These are phyloP conservation scores for Lyophyllum decastes DNA, from an alignment of 768 basidiomycete species.

Conservation along the genomic window DNA sequence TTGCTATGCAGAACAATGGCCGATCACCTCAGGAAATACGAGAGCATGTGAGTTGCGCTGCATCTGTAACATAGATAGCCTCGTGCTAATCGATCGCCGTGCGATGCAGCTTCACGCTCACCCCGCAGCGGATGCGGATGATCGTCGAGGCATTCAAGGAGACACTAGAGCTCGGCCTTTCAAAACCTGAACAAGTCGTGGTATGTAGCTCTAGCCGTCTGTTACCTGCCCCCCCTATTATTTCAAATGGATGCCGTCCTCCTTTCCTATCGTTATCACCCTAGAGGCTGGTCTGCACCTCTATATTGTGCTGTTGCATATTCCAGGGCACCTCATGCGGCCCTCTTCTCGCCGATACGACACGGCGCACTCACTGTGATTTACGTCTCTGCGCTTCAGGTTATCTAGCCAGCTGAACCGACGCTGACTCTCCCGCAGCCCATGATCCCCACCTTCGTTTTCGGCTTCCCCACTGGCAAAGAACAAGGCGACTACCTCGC, in stretches of 20 bases:
- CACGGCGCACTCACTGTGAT: background rate
- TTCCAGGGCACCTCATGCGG: background rate
- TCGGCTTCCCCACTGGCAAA: constrained; percentile 90
- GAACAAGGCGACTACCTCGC: constrained; percentile 92
- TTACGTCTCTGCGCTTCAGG: background rate
- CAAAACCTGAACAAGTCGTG: constrained; percentile 82
- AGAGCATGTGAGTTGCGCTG: constrained; percentile 65
- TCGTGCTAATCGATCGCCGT: constrained; percentile 5
- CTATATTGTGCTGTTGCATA: background rate
- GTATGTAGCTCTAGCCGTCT: constrained; percentile 49
- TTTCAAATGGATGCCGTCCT: background rate
- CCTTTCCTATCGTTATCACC: background rate
- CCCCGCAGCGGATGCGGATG: constrained; percentile 92
- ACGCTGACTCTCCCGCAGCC: constrained; percentile 48
- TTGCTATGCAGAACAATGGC: constrained; percentile 74
- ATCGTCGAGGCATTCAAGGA: constrained; percentile 97
- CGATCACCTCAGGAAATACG: constrained; percentile 90
- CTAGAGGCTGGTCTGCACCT: background rate
- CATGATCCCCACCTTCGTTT: constrained; percentile 97
- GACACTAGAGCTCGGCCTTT: constrained; percentile 81
- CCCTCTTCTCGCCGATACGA: background rate
- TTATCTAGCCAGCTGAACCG: background rate
- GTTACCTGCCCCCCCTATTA: background rate
- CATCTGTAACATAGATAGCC: background rate
- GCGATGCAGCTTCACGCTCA: constrained; percentile 70